Base-by-base conservation (phyloP, 2,329 filamentous ascomycete species). In the Biscogniauxia marginata region DNA sequence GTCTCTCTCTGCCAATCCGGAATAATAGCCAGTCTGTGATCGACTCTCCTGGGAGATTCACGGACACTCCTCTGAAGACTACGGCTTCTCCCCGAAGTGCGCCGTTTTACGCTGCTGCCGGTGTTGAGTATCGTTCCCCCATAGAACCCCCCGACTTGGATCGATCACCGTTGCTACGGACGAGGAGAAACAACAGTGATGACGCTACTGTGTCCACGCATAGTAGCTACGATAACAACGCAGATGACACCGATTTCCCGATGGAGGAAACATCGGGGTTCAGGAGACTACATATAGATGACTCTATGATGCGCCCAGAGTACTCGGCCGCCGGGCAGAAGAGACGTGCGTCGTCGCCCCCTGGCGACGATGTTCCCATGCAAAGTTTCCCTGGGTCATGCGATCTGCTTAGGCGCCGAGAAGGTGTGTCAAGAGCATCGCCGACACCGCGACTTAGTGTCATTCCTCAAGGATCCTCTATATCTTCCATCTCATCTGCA, bases 261-360 rank as follows among this genome's bases (percentile, higher is more conserved):
- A 65, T 76, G 80, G 67, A 84, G 67, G 75, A 78, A 71, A 69
- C 74, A 0, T 69, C 69, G 11, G 70, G 74, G 7, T 67, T 77
- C 53, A 68, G 70, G 23, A 71, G 70, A 50, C 61, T 83, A 7
- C 76, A 78, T 19, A 74, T 82, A 19, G 80, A 84, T 48, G 81
- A 80, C 49, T 58, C 67, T 7, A 68, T 64, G 46, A 70, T 60
- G 51, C 65, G 68, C 22, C 44, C 54, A 3, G 74, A 76, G 22
- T 74, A 71, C 58, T 73, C 79, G 45, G 68, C 75, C 2, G 66
- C 70, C 7, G 80, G 81, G 6, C 78, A 78, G 57, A 85, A 85
- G 70, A 77, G 83, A 48, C 75, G 82, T 43, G 82, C 82, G 1
- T 81, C 80, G 0, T 84, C 82, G 22, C 82, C 82, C 1, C 79